Base-by-base conservation (phyloP, 768 basidiomycete species). In the Pleurotus eryngii region DNA sequence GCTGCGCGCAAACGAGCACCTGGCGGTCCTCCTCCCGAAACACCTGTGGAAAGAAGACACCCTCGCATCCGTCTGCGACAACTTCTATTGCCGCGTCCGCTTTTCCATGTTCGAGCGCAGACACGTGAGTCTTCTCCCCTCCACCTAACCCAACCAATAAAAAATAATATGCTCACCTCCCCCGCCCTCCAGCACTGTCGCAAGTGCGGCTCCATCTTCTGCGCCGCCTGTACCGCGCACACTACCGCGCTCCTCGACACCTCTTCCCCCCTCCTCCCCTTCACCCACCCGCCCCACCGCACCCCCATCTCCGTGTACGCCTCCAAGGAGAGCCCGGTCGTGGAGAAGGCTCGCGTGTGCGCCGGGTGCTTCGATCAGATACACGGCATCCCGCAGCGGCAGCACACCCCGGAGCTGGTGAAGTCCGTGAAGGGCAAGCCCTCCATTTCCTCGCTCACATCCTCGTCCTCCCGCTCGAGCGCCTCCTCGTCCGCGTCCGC, bases 191-290 rank as follows among this genome's bases (percentile, higher is more conserved):
- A 30, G 30, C 30, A 30, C 59, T 92, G 90, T 70, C 82, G 90
- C 68, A 92, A 91, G 67, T 92, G 90, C 62, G 90, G 90, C 49
- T 89, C 88, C 60, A 74, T 92, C 27, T 91, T 85, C 68, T 92
- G 90, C 71, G 69, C 69, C 47, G 69, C 78, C 5, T 92, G 90
- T 67, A 80, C 84, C 1, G 72, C 79, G 4, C 80, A 80, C 55
- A 65, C 75, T 4, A 90, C 86, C 0, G 73, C 80, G 9, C 82
- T 92, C 3, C 79, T 92, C 55, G 90, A 92, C 66, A 81, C 87
- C n/a, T 81, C 88, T 5, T 78, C 79, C 55, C 30, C 30, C 30
- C 1, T 11, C 8, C 84, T 92, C 40, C 67, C 74, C 51, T 90
- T 92, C 70, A 71, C 90, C 47, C 76, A 86, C 45, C 90, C 90